Evolutionary conservation across 1,139 yeast species (phyloP), one percentile per base, ranked within the genome.

Genomic region (Diutina catenulata): DNA sequence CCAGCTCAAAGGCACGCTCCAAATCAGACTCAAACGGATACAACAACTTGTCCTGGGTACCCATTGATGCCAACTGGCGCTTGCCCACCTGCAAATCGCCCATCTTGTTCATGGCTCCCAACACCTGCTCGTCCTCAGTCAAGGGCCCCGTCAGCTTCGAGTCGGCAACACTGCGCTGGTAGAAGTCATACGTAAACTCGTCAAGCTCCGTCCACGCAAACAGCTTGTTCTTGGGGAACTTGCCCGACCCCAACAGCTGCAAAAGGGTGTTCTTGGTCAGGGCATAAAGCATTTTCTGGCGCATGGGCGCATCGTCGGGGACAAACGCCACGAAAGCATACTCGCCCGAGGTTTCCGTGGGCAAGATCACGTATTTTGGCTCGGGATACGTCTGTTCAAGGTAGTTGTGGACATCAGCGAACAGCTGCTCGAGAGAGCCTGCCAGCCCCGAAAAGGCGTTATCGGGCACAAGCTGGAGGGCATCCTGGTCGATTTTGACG

Each of bases 261-360:
- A 82, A 59, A 37, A 91, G 59, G 1, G 93, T 76, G 51, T 76
- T 80, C 46, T 84, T 84, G 15, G 94, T 79, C 3, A 95, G 81
- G 3, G 98, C 97, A 56, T 88, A 93, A 40, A 91, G 67, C 97
- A 91, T 91, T 55, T 91, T 91, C 42, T 74, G 71, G 42, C 88
- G 72, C 26, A 91, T 88, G 6, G 80, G 77, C 10, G 96, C 87
- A 37, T 59, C 56, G 54, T 91, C 96, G 0, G 98, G 97, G 37
- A 91, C 91, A 60, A 70, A 88, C 31, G 93, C 76, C 36, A 87
- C 70, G 50, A 91, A 87, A 3, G 75, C 66, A 44, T 62, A 67
- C 13, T 49, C 50, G 14, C 49, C 50, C 2, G 35, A n/a, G 3
- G 50, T 45, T 1, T 49, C 47, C 9, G 51, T 53, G 20, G 50